These are phyloP conservation scores for Colletotrichum liaoningense DNA, from an alignment of 2,329 filamentous ascomycete species.

Conservation along the genomic window DNA sequence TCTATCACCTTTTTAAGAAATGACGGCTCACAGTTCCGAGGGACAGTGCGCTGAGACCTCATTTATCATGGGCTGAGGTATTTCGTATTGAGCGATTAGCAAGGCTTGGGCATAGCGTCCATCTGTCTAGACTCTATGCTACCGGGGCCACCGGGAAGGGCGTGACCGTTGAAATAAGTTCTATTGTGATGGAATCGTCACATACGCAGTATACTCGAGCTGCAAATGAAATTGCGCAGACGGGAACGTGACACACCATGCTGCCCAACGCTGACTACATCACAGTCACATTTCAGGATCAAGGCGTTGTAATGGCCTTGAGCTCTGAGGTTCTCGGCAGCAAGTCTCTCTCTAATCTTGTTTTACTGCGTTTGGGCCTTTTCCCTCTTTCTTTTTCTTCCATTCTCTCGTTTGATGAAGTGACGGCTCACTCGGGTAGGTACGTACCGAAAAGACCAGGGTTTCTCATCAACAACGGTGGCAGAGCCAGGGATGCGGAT, in stretches of 20 bases:
- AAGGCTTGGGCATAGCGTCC: neutral
- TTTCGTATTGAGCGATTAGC: neutral
- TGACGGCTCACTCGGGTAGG: neutral
- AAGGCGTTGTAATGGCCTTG: too few species aligned
- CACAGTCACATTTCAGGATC: too few species aligned
- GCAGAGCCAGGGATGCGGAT: neutral
- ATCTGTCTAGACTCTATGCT: neutral
- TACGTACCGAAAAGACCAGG: neutral
- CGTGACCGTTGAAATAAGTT: neutral
- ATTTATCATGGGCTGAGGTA: neutral
- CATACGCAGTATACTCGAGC: neutral
- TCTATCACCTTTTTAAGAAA: neutral
- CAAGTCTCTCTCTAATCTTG: neutral
- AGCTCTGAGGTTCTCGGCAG: neutral
- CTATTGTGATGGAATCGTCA: neutral
- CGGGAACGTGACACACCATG: neutral
- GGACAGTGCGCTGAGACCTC: neutral
- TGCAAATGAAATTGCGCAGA: neutral
- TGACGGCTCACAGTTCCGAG: neutral
- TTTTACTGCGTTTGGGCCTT: neutral
- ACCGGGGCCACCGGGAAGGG: neutral
- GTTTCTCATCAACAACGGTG: neutral
- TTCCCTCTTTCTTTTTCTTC: neutral
- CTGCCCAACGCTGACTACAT: neutral
- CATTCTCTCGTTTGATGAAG: neutral